A percentile compares a stretch with the other conserved stretches of the same genome.
Conservation (phyloP, 106 monocot genomes). For the Dendrobium nobile region DNA sequence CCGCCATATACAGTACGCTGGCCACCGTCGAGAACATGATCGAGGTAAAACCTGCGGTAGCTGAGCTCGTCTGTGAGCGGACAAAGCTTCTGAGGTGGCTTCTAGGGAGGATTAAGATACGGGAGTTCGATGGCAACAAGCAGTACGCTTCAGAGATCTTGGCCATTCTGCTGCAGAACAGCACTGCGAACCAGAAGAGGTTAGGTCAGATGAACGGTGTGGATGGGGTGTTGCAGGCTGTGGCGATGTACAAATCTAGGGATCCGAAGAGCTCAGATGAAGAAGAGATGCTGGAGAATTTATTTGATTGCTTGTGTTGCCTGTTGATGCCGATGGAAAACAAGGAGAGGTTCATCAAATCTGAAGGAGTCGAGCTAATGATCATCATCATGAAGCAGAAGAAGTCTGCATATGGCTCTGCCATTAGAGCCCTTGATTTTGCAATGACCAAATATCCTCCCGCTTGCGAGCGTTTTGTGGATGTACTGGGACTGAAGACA, state of each 20-base stretch:
- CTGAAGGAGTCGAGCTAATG: slow-evolving; percentile 88
- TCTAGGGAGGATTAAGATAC: slow-evolving; percentile 61
- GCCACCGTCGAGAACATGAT: slow-evolving; percentile 82
- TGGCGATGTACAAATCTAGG: slow-evolving; percentile 90
- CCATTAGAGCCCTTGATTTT: slow-evolving; percentile 83
- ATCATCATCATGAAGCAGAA: slow-evolving; percentile 99
- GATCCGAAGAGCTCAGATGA: slow-evolving; percentile 91
- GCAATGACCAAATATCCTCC: slow-evolving; percentile 96
- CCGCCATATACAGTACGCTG: slow-evolving; percentile 73
- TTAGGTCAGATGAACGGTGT: slow-evolving; percentile 97
- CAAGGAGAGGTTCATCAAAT: slow-evolving; percentile 92
- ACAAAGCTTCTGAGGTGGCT: slow-evolving; percentile 77
- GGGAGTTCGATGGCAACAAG: slow-evolving; percentile 93
- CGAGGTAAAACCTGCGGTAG: slow-evolving; percentile 65
- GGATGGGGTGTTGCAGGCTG: slow-evolving; percentile 84
- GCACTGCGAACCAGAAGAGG: slow-evolving; percentile 82
- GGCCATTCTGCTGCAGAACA: slow-evolving; percentile 84
- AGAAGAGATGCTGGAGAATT: slow-evolving; percentile 98
- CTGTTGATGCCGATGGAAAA: slow-evolving; percentile 91
- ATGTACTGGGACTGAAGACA: slow-evolving; percentile 94
- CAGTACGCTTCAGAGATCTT: slow-evolving; percentile 83
- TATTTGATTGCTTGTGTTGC: slow-evolving; percentile 94
- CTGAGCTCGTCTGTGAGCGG: slow-evolving; percentile 82
- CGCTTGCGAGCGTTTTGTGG: slow-evolving; percentile 92
- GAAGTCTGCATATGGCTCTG: slow-evolving; percentile 76